Percentiles rank a stretch among this genome's conserved stretches.
These are phyloP conservation scores for Paraphoma chrysanthemicola DNA, from an alignment of 2,329 filamentous ascomycete species.

Conservation along the genomic window DNA sequence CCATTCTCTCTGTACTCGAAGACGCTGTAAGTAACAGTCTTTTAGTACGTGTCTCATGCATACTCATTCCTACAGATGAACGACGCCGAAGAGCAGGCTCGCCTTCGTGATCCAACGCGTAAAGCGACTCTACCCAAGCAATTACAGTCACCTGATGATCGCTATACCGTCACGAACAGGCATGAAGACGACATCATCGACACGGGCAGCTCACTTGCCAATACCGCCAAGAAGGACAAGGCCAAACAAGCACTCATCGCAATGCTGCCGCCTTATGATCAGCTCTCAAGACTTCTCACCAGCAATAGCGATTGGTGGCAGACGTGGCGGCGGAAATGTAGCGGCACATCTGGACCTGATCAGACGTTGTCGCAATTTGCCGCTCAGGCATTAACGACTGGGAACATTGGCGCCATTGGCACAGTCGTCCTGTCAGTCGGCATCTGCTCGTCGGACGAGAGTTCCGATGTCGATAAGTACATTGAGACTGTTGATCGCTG, in stretches of 20 bases:
- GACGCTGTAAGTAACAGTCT: constrained; percentile 41
- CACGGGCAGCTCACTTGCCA: constrained; percentile 15
- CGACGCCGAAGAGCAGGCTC: constrained; percentile 41
- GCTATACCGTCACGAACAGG: constrained; percentile 40
- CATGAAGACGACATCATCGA: constrained; percentile 34
- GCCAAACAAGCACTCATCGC: constrained; percentile 45
- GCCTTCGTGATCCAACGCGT: constrained; percentile 27
- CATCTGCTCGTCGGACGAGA: constrained; percentile 48
- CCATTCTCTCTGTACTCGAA: constrained; percentile 48
- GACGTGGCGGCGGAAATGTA: constrained; percentile 51
- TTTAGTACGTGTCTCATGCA: neutral
- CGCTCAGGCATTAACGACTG: constrained; percentile 54
- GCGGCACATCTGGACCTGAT: constrained; percentile 49
- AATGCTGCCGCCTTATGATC: constrained; percentile 43
- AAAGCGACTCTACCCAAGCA: constrained; percentile 24
- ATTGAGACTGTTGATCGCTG: constrained; percentile 56
- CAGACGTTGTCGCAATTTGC: constrained; percentile 50
- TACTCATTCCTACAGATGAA: constrained; percentile 40
- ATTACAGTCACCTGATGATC: constrained; percentile 16
- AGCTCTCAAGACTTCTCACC: constrained; percentile 41
- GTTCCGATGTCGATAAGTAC: constrained; percentile 56
- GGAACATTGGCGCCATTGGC: constrained; percentile 48
- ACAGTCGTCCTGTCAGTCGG: constrained; percentile 47
- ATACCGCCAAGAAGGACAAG: constrained; percentile 43
- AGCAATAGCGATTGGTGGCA: constrained; percentile 52